phyloP scores from a whole-genome alignment of 176 grass and related monocot genomes.

The Hordeum vulgare region DNA sequence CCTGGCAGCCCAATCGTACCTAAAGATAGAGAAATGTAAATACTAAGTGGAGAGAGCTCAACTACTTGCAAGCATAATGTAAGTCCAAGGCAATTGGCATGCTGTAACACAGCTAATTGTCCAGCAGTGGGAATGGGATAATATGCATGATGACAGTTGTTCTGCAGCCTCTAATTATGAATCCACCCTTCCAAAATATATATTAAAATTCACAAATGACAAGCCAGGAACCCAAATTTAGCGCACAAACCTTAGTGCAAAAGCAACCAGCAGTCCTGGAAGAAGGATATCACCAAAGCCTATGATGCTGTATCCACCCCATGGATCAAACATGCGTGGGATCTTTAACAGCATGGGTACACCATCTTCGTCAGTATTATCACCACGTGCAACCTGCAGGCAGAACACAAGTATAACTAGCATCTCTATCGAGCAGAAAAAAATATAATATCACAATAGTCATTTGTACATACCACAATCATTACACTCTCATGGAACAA shows the following conservation, averaged over 20 bases:
- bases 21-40: slow-evolving; percentile 21
- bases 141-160: neutral
- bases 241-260: slow-evolving; percentile 70
- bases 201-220: neutral
- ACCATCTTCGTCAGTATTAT: slow-evolving; percentile 96
- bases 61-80: neutral
- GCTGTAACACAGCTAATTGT: neutral
- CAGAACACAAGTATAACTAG: neutral
- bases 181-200: neutral
- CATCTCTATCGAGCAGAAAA: neutral
- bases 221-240: neutral
- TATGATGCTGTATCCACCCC: slow-evolving; percentile 98
- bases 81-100: neutral
- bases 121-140: neutral
- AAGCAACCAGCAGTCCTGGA: slow-evolving; percentile 89
- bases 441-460: neutral
- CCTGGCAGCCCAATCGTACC: slow-evolving; percentile 97
- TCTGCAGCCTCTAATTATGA: neutral
- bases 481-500: slow-evolving; percentile 98
- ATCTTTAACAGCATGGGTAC: slow-evolving; percentile 97
- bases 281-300: slow-evolving; percentile 99
- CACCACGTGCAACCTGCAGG: slow-evolving; percentile 83
- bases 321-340: slow-evolving; percentile 95
- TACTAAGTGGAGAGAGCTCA: neutral
- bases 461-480: slow-evolving; percentile 78